A percentile compares a stretch with the other conserved stretches of the same genome.
These are phyloP conservation scores for Alternaria angustiovoidea DNA, from an alignment of 2,329 filamentous ascomycete species.

Conservation along the genomic window DNA sequence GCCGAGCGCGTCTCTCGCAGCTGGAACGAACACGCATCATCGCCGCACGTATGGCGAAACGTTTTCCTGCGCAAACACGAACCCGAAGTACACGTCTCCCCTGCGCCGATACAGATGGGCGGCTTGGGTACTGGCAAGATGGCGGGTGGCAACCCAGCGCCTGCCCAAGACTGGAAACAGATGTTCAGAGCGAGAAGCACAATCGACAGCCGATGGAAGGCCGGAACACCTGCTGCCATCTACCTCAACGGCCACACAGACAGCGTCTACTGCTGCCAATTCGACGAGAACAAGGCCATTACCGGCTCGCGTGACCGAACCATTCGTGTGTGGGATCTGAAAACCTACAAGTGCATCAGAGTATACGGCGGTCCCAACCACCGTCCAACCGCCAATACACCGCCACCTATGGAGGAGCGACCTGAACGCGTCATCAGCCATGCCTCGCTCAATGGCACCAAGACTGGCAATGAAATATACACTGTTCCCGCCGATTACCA, in stretches of 20 bases:
- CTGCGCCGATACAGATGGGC: constrained; percentile 59
- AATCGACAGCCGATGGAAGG: constrained; percentile 80
- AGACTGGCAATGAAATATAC: constrained; percentile 57
- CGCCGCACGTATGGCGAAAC: constrained; percentile 67
- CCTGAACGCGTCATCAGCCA: constrained; percentile 55
- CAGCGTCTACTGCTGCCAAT: constrained; percentile 97
- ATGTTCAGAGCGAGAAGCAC: constrained; percentile 81
- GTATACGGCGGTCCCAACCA: constrained; percentile 81
- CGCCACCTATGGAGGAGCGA: constrained; percentile 51
- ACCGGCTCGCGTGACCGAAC: constrained; percentile 96
- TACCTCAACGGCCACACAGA: constrained; percentile 94
- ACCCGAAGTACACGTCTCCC: constrained; percentile 55
- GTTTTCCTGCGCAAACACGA: constrained; percentile 67
- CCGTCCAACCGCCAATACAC: constrained; percentile 62
- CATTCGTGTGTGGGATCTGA: constrained; percentile 95
- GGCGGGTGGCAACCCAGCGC: constrained; percentile 56
- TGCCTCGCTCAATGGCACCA: constrained; percentile 58
- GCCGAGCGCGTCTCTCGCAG: constrained; percentile 64
- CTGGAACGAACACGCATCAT: constrained; percentile 65
- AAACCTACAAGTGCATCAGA: constrained; percentile 82
- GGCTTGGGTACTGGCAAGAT: constrained; percentile 63
- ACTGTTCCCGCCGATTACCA: constrained; percentile 69
- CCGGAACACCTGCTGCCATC: constrained; percentile 78
- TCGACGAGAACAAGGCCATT: constrained; percentile 97
- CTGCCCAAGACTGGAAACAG: constrained; percentile 78